Evolutionary conservation across 2,329 filamentous ascomycete species (phyloP).

Genomic region (Calycina marina): DNA sequence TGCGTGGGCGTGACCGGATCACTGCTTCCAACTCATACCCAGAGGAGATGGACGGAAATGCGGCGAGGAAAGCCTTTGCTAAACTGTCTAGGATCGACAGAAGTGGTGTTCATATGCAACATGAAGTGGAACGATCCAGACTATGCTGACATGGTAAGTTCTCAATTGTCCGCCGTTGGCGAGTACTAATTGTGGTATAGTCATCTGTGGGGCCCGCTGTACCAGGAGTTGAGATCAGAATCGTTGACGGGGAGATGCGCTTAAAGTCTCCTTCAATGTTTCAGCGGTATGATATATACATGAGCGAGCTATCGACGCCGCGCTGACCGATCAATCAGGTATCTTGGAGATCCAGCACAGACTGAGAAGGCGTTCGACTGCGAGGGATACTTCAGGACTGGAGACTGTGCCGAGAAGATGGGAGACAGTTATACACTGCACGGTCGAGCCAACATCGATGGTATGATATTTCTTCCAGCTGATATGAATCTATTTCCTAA

Average conservation of each 20-base stretch:
- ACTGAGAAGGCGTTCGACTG: constrained; percentile 12
- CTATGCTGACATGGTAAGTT: no score
- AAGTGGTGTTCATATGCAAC: no score
- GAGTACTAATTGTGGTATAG: no score
- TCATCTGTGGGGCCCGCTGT: no score
- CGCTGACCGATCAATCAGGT: constrained; percentile 7
- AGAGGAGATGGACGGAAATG: no score
- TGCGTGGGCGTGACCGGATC: no score
- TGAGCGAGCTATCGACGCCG: neutral
- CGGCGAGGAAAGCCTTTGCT: no score
- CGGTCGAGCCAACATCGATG: constrained; percentile 12
- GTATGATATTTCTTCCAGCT: constrained; percentile 4
- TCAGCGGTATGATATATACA: constrained; percentile 6
- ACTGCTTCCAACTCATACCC: no score
- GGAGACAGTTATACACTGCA: constrained; percentile 11
- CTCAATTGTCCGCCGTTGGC: no score
- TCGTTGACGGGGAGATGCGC: constrained; percentile 12
- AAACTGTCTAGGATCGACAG: no score
- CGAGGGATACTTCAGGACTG: constrained; percentile 15
- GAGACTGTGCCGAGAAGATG: constrained; percentile 11
- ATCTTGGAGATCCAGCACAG: constrained; percentile 9
- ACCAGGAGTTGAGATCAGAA: constrained; percentile 11
- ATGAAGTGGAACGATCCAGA: no score
- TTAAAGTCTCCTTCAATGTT: constrained; percentile 13
- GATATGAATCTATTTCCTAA: constrained; percentile 4